Evolutionary conservation across 2,329 filamentous ascomycete genomes (phyloP), one percentile per base, ranked within the genome.

Genomic region (Orbilia ellipsospora): DNA sequence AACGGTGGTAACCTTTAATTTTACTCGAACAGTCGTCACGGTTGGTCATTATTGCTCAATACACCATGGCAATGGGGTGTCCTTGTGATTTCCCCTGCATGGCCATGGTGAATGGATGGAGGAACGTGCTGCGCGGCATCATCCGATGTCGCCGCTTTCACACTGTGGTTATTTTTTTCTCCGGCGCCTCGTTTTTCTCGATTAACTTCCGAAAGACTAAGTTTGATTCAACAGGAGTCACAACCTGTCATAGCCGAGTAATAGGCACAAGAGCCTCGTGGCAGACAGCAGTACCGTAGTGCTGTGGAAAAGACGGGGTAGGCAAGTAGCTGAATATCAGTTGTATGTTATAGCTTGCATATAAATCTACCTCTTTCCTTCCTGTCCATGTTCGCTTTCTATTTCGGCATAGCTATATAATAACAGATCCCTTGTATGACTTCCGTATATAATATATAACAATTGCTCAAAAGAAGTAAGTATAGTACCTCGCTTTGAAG

Each of bases 141-240:
- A 20, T 68, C 56, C 65, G 64, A 68, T 68, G 62, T 50, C 62
- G 62, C 62, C 62, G 4, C 18, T 56, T 7, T 12, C 12, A 16
- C 5, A 20, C 5, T 15, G 40, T 28, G 23, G 10, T 28, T 36
- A 7, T 36, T 1, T 36, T 31, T 36, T 36, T 10, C 31, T 36
- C 31, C 10, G 31, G 5, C 31, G 31, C 31, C 31, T 36, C 5
- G 31, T 36, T 36, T 36, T 36, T 36, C 6, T 36, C 31, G 10
- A 36, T 36, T 6, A 10, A 36, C 31, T 36, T 36, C 31, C 31
- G 50, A 20, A 65, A n/a, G 44, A 31, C 23, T 23, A 23, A 56
- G 50, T 18, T 7, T 42, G 8, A 18, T 16, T 20, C 45, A 26
- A 28, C 42, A 15, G 28, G 69, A 73, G 69, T 73, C 69, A 73